Base-by-base conservation (phyloP, 345 rosid species). In the Hibiscus trionum region DNA sequence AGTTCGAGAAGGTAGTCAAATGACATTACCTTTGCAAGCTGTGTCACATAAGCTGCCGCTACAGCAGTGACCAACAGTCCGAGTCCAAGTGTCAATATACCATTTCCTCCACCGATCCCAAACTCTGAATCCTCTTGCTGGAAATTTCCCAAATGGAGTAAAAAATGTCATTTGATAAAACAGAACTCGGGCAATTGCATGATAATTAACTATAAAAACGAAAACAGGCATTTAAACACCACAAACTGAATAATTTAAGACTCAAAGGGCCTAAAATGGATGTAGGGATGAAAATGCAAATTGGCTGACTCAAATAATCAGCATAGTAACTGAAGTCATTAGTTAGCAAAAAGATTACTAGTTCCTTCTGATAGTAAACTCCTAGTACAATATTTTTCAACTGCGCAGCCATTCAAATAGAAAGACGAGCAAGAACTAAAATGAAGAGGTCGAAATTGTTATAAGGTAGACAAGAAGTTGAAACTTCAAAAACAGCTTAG, bases 121-220 rank as follows among this genome's bases (percentile, higher is more conserved):
- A 87, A 49, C 15, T 83, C 87, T 15, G 96, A 86, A 75, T 90
- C 99, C 42, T 95, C 97, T 86, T 90, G 97, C 99, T 95, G 89
- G 72, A 79, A 82, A 66, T 33, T 64, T 50, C 10, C 10, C 35
- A 52, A 33, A 14, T 62, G 46, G 62, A 21, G 12, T 0, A 26
- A 42, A 16, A 26, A 73, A 61, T 49, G 39, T 12, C 10, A 44
- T 68, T 4, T 19, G 6, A 63, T 37, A 60, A n/a, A 42, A 8
- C 33, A 29, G 44, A 16, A 42, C 58, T 3, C 11, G 7, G 11
- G 14, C 57, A 15, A 26, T 26, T 16, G 56, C 16, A 66, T 26
- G 69, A 24, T 7, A 17, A 17, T n/a, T 5, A 44, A 57, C 37
- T 3, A 16, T 62, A 33, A 9, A 12, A 4, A 35, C 21, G 1